Conservation (phyloP, 2,329 filamentous ascomycete species). For the Ophiostoma populinum region DNA sequence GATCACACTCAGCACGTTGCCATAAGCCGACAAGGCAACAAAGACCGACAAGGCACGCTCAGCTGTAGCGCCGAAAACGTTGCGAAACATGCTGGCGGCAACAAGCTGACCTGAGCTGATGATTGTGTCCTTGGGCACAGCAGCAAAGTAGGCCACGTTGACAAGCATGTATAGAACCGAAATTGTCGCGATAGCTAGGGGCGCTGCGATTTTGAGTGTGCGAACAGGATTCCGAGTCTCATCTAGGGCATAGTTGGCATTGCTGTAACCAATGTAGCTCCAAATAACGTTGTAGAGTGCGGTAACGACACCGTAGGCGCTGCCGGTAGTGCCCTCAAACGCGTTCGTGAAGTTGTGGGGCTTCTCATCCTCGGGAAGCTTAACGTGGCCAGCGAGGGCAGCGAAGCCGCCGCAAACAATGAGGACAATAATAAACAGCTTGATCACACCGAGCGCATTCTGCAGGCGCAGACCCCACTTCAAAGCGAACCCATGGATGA, state of each 20-base stretch:
- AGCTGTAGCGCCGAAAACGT: conserved; percentile 34
- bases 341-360: conserved; percentile 42
- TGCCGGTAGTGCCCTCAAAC: conserved; percentile 48
- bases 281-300: conserved; percentile 58
- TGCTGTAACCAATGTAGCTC: conserved; percentile 51
- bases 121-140: conserved; percentile 35
- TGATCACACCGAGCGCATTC: conserved; percentile 47
- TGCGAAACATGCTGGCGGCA: conserved; percentile 36
- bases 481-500: conserved; percentile 45
- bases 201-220: conserved; percentile 48
- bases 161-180: conserved; percentile 47
- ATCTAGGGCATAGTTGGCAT: conserved; percentile 48
- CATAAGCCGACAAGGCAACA: conserved; percentile 49
- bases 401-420: conserved; percentile 47
- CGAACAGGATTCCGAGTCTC: conserved; percentile 49
- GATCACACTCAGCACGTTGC: conserved; percentile 49
- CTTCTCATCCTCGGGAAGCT: conserved; percentile 24
- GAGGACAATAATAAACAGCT: conserved; percentile 46
- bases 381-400: conserved; percentile 42
- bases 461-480: conserved; percentile 52
- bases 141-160: conserved; percentile 51
- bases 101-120: conserved; percentile 32
- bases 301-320: conserved; percentile 49
- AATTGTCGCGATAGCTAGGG: conserved; percentile 39
- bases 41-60: conserved; percentile 46